Evolutionary conservation across 73 alveolate genomes (phyloP).

Genomic region (Uronychia binucleata): DNA sequence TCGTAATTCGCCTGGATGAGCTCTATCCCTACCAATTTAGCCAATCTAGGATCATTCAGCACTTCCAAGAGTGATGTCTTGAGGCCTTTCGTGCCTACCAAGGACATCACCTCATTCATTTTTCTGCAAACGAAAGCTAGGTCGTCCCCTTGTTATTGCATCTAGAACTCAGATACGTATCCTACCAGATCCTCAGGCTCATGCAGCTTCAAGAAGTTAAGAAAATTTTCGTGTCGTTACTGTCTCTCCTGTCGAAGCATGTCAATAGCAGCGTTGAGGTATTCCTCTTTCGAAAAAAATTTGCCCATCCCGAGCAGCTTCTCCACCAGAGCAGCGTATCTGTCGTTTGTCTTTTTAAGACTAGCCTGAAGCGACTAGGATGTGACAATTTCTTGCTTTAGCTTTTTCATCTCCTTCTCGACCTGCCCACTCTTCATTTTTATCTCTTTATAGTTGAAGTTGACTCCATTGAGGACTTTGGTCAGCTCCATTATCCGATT

Average conservation of each 20-base stretch:
- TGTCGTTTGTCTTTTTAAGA: neutral
- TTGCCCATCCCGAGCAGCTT: neutral
- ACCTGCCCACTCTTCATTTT: neutral
- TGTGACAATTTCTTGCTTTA: neutral
- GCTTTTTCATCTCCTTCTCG: neutral
- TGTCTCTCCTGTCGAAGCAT: neutral
- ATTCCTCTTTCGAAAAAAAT: neutral
- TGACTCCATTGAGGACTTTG: neutral
- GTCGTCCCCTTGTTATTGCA: neutral
- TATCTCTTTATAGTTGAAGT: neutral
- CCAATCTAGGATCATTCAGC: neutral
- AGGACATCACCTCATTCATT: neutral
- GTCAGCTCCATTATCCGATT: neutral
- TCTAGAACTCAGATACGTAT: neutral
- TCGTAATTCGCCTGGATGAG: neutral
- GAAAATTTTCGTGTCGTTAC: neutral
- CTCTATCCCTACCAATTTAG: neutral
- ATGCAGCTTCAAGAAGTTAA: neutral
- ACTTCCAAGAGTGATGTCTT: neutral
- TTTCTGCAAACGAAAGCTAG: neutral
- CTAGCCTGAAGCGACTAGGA: neutral
- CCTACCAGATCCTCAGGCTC: neutral
- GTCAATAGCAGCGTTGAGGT: neutral
- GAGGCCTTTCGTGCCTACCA: no score
- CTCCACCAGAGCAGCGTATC: neutral